Evolutionary conservation across 2,329 filamentous ascomycete species (phyloP).

Genomic region (Arachnomyces sp.): DNA sequence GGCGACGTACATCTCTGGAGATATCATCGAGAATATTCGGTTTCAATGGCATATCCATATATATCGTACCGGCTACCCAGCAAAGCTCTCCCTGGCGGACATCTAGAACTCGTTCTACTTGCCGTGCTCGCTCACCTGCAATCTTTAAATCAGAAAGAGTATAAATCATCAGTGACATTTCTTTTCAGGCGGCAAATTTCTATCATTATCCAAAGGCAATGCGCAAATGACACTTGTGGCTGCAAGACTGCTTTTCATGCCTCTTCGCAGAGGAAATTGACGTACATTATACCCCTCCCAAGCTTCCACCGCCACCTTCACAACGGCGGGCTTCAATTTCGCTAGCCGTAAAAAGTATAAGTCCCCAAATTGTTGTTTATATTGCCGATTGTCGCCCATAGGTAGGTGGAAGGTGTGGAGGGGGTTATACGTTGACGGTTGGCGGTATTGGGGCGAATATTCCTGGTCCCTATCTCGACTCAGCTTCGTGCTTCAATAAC

Average conservation of each 20-base stretch:
- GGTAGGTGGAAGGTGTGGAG: slow-evolving; percentile 67
- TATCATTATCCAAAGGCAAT: background rate
- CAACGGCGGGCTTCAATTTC: slow-evolving; percentile 76
- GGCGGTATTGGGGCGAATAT: slow-evolving; percentile 44
- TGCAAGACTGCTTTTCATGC: background rate
- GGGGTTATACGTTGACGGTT: slow-evolving; percentile 60
- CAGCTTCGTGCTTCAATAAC: no score
- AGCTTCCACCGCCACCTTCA: slow-evolving; percentile 62
- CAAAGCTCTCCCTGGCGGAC: slow-evolving; percentile 92
- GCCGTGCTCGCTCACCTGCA: slow-evolving; percentile 64
- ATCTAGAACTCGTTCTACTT: slow-evolving; percentile 83
- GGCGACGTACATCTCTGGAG: slow-evolving; percentile 66
- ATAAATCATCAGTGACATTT: background rate
- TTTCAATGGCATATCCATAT: slow-evolving; percentile 95
- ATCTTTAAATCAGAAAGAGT: slow-evolving; percentile 41
- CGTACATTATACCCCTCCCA: slow-evolving; percentile 66
- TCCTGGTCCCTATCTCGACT: slow-evolving; percentile 22
- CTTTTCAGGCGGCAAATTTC: no score
- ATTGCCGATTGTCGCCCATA: slow-evolving; percentile 57
- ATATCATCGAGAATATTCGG: slow-evolving; percentile 94
- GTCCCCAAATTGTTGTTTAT: slow-evolving; percentile 92
- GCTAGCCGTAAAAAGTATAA: slow-evolving; percentile 93
- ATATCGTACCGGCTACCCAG: slow-evolving; percentile 91
- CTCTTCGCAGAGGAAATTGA: slow-evolving; percentile 1
- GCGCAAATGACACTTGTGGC: background rate